Evolutionary conservation across 106 monocot genomes (phyloP), one percentile per base, ranked within the genome.

Genomic region (Dendrobium nobile): DNA sequence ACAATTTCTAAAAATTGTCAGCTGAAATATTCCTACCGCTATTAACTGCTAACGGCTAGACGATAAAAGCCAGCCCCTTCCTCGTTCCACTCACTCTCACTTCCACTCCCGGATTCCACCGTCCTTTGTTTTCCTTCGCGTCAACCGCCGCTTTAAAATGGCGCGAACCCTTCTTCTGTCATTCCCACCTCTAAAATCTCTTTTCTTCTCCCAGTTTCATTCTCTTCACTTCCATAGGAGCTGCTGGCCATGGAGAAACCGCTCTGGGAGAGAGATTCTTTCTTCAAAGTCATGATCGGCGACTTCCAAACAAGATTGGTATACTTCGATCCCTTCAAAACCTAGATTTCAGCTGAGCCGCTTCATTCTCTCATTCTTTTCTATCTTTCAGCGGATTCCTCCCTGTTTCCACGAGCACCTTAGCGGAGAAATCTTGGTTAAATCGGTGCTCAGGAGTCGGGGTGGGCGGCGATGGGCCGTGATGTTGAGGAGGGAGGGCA

Each of bases 271-370:
- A 73, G 56, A 41, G 73, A 55, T 45, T 81, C 81, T 1, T 81
- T 81, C 73, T 81, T 81, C 37, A 81, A 81, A 73, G 81, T 81
- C 26, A 81, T 81, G 81, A 58, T 75, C 43, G 81, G 81, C 0
- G 75, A 75, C 75, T 81, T 81, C 44, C 43, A 67, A 45, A 44
- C 67, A 9, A 79, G 24, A 8, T 24, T 79, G 45, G 67, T 67
- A 67, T 20, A 2, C 44, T 44, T 45, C 45, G 45, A 28, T 47
- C 0, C 8, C 45, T 41, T 27, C 24, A 40, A 6, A 42, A 1
- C 1, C 15, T 45, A 7, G 5, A 40, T 59, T 78, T 13, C 22
- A 20, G 5, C 24, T 5, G 9, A 55, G 26, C 59, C 8, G 33
- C 59, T 58, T 58, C 59, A 41, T 20, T 40, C 19, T 59, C 41